Percentiles rank a stretch among this genome's conserved stretches.
These are phyloP conservation scores for Rhizopogon salebrosus DNA, from an alignment of 768 basidiomycete genomes.

Conservation along the genomic window DNA sequence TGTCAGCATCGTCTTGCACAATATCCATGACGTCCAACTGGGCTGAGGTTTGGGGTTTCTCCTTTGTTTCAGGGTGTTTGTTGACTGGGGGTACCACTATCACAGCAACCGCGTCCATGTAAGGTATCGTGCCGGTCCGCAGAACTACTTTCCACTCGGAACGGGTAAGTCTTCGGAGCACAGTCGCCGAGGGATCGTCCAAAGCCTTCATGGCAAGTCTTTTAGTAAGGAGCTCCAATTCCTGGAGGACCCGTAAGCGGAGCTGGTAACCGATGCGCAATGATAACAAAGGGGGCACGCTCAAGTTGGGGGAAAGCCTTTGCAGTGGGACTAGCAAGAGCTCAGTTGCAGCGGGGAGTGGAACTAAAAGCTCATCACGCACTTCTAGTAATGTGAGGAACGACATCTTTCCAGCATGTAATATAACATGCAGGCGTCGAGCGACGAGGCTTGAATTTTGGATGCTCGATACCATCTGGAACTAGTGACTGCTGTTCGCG, in stretches of 20 bases:
- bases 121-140: conserved; percentile 42
- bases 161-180: conserved; percentile 62
- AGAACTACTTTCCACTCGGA: conserved; percentile 51
- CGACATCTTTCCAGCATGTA: conserved; percentile 51
- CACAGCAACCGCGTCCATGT: conserved; percentile 56
- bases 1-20: background rate
- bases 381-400: conserved; percentile 29
- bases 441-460: conserved; percentile 46
- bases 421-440: conserved; percentile 47
- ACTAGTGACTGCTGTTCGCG: conserved; percentile 28
- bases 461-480: conserved; percentile 66
- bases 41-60: conserved; percentile 36
- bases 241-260: conserved; percentile 71
- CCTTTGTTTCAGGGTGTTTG: conserved; percentile 41
- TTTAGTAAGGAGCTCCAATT: conserved; percentile 56
- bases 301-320: conserved; percentile 24
- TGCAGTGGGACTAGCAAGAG: conserved; percentile 12
- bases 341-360: conserved; percentile 5
- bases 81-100: conserved; percentile 66
- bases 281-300: conserved; percentile 38
- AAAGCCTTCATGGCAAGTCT: conserved; percentile 27
- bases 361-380: conserved; percentile 27
- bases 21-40: background rate
- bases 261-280: conserved; percentile 62
- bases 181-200: conserved; percentile 23